Evolutionary conservation across 2,329 filamentous ascomycete genomes (phyloP), one percentile per base, ranked within the genome.

Genomic region (Pyricularia pennisetigena): DNA sequence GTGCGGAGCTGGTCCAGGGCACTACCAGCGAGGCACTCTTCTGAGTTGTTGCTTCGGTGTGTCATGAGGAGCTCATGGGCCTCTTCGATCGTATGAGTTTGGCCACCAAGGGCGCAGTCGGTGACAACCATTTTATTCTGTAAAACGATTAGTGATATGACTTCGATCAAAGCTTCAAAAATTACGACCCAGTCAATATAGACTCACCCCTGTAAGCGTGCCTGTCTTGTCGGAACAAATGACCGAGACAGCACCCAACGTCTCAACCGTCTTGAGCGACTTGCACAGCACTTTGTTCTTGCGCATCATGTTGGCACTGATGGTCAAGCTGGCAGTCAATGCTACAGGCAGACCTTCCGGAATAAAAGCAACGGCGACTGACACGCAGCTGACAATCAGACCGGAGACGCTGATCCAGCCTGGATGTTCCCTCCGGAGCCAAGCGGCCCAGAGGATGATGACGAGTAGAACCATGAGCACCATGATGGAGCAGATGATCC

Each of bases 151-250:
- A 73, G 68, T 67, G 0, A 65, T 12, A 26, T 64, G 63, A 6
- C 65, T n/a, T 16, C 41, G 6, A n/a, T n/a, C 16, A 49, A n/a
- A n/a, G 41, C 16, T n/a, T n/a, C n/a, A 5, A 16, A n/a, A n/a
- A 4, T n/a, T 9, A 49, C 1, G 41, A n/a, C 20, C 1, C 5
- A 5, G 4, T 35, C 2, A n/a, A 49, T n/a, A 49, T n/a, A 16
- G 41, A 71, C 77, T 72, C 75, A 76, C 84, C 80, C 80, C 77
- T 14, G 88, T 91, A 68, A 91, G 78, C 0, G 88, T 91, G 3
- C 90, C 90, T 0, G 90, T 93, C 79, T 93, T 93, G 75, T 93
- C 90, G 0, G 89, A 91, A 75, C 90, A 92, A 59, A 93, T 88
- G 8, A 91, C 85, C 0, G 88, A 90, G 1, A 92, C 90, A 0